Evolutionary conservation across 805 yeast genomes (phyloP).

Genomic region (Lipomyces japonicus): DNA sequence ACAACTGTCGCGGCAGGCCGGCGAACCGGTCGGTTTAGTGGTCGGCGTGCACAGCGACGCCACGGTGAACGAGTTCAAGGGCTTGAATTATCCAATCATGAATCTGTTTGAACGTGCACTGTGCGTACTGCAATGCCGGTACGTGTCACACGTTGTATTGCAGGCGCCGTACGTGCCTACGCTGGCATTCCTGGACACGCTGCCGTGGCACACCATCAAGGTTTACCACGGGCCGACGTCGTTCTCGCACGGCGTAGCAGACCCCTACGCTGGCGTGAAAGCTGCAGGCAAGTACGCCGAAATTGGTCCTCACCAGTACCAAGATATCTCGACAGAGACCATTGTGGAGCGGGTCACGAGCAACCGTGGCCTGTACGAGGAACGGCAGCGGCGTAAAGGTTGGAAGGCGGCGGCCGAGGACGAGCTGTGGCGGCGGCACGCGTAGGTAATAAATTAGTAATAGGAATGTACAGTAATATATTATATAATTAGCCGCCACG

Average conservation of each 20-base stretch:
- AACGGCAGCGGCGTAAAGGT: constrained; percentile 83
- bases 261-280: constrained; percentile 43
- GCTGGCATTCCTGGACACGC: constrained; percentile 39
- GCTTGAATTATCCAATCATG: constrained; percentile 77
- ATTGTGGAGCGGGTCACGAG: constrained; percentile 72
- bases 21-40: constrained; percentile 41
- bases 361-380: constrained; percentile 69
- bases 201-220: constrained; percentile 40
- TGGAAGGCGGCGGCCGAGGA: constrained; percentile 61
- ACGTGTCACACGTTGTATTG: constrained; percentile 53
- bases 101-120: constrained; percentile 77
- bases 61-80: constrained; percentile 53
- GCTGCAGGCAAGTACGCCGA: constrained; percentile 41
- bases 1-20: constrained; percentile 38
- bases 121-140: constrained; percentile 79
- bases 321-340: constrained; percentile 60
- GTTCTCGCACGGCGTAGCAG: constrained; percentile 12
- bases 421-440: too few species aligned
- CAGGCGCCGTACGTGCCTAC: constrained; percentile 61
- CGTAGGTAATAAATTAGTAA: too few species aligned
- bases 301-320: constrained; percentile 55
- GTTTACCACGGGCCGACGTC: constrained; percentile 57
- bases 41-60: constrained; percentile 67
- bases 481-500: too few species aligned
- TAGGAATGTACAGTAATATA: too few species aligned